Evolutionary conservation across 306 rosid genomes (phyloP).

Genomic region (Acacia acuminata): DNA sequence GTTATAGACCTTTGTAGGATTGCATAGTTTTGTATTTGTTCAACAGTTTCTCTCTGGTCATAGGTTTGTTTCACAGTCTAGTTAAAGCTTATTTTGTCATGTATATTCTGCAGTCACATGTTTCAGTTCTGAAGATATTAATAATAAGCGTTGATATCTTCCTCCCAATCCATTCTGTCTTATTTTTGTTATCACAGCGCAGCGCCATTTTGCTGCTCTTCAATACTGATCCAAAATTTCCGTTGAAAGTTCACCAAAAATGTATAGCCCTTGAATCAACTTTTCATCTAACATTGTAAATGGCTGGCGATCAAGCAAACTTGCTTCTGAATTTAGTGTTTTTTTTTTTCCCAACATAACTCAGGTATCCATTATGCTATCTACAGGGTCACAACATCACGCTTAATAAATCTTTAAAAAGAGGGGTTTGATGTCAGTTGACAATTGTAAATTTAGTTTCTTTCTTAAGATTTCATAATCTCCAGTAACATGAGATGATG

Average conservation of each 20-base stretch:
- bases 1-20: slow-evolving; percentile 47
- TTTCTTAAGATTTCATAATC: background rate
- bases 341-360: too few species aligned
- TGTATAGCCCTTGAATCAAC: background rate
- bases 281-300: too few species aligned
- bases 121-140: slow-evolving; percentile 34
- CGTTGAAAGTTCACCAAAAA: background rate
- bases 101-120: slow-evolving; percentile 45
- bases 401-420: too few species aligned
- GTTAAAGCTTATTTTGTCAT: slow-evolving; percentile 31
- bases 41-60: slow-evolving; percentile 32
- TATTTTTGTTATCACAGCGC: background rate
- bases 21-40: slow-evolving; percentile 38
- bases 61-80: slow-evolving; percentile 41
- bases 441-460: too few species aligned
- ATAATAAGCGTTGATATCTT: slow-evolving; percentile 46
- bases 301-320: background rate
- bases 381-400: too few species aligned
- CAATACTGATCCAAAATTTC: background rate
- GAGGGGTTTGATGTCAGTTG: too few species aligned
- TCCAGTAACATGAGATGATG: background rate
- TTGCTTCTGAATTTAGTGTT: background rate
- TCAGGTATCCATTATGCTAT: too few species aligned
- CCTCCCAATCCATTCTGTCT: background rate
- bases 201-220: background rate